Percentiles rank a stretch among this genome's conserved stretches.
Evolutionary conservation across 768 basidiomycete genomes (phyloP).

Genomic region (Clitopilus hobsonii): DNA sequence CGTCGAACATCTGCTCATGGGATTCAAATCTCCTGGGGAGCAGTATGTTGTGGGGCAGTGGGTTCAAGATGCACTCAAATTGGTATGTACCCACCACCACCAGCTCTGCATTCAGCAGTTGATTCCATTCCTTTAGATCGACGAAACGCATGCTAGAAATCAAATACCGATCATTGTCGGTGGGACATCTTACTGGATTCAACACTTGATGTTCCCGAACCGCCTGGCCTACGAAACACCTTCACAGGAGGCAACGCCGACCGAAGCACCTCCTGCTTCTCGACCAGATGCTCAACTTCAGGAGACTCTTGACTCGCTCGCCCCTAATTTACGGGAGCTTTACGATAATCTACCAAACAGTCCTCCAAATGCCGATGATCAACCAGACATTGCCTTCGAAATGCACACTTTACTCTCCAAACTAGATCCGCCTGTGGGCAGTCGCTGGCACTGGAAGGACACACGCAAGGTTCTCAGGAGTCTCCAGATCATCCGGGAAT

Average conservation of each 20-base stretch:
- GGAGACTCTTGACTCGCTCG: conserved; percentile 38
- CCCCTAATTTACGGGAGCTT: conserved; percentile 41
- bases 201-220: conserved; percentile 89
- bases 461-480: conserved; percentile 85
- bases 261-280: neutral
- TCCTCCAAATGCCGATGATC: conserved; percentile 49
- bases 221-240: conserved; percentile 41
- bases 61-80: conserved; percentile 74
- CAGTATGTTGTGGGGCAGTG: conserved; percentile 87
- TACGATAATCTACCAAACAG: conserved; percentile 56
- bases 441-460: conserved; percentile 95
- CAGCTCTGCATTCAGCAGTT: conserved; percentile 2
- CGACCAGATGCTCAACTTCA: conserved; percentile 25
- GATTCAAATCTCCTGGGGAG: conserved; percentile 79
- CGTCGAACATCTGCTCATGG: conserved; percentile 87
- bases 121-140: conserved; percentile 46
- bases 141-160: conserved; percentile 57
- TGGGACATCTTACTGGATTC: conserved; percentile 96
- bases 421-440: conserved; percentile 71
- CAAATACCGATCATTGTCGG: conserved; percentile 89
- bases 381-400: conserved; percentile 55
- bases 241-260: neutral
- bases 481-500: conserved; percentile 72
- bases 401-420: conserved; percentile 60
- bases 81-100: conserved; percentile 44